A percentile compares a stretch with the other conserved stretches of the same genome.
These are phyloP conservation scores for Colletotrichum acutatum DNA, from an alignment of 2,329 filamentous ascomycete genomes.

Conservation along the genomic window DNA sequence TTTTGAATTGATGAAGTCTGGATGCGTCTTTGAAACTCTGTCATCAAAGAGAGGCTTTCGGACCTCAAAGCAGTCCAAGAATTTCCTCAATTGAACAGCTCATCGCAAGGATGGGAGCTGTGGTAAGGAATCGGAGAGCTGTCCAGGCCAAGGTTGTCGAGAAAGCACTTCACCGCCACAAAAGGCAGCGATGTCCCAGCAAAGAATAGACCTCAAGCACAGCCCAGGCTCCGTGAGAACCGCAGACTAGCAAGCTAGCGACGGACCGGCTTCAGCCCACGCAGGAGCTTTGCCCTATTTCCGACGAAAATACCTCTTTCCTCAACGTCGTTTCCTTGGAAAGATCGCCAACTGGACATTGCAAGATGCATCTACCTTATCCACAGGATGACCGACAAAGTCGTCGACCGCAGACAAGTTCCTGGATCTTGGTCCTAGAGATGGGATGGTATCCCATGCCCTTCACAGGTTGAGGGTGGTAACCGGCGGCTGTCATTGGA, in stretches of 20 bases:
- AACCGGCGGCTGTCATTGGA: slow-evolving; percentile 11
- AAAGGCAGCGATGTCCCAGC: slow-evolving; percentile 20
- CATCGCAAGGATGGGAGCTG: slow-evolving; percentile 23
- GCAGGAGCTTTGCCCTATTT: neutral
- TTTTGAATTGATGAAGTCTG: neutral
- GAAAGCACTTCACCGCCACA: slow-evolving; percentile 30
- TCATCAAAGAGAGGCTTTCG: neutral
- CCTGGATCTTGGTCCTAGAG: slow-evolving; percentile 2
- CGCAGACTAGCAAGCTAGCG: neutral
- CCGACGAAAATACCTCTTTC: slow-evolving; percentile 26
- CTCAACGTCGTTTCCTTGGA: slow-evolving; percentile 25
- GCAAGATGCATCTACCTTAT: neutral
- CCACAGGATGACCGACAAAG: neutral
- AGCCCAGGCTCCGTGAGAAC: neutral
- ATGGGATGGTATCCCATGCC: slow-evolving; percentile 29
- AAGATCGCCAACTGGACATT: slow-evolving; percentile 11
- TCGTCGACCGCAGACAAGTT: neutral
- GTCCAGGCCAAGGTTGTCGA: slow-evolving; percentile 4
- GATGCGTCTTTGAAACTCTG: neutral
- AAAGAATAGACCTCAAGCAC: neutral
- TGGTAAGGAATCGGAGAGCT: slow-evolving; percentile 10
- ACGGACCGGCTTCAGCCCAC: neutral
- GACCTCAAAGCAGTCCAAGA: neutral
- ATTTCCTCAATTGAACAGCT: neutral
- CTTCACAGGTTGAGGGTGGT: neutral